Conservation (phyloP, 345 rosid genomes). For the Moricandia arvensis region DNA sequence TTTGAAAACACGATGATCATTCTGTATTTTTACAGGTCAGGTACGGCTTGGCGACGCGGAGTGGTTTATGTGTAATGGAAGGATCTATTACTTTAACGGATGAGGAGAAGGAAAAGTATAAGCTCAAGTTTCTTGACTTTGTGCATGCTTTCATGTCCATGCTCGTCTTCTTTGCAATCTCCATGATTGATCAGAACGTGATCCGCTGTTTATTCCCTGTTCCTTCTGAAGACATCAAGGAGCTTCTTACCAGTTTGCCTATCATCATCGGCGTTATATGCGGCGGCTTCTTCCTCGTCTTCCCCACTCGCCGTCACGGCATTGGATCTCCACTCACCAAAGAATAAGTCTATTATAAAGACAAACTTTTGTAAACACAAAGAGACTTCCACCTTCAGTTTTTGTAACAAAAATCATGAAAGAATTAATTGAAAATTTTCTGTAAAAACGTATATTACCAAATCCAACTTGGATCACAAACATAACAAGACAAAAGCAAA, state of each 20-base stretch:
- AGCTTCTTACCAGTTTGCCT: conserved; percentile 48
- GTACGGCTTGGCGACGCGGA: conserved; percentile 61
- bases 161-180: conserved; percentile 55
- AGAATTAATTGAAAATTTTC: conserved; percentile 2
- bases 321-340: conserved; percentile 58
- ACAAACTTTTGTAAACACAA: conserved; percentile 12
- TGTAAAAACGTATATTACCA: conserved; percentile 6
- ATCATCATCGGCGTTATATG: conserved; percentile 48
- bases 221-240: conserved; percentile 48
- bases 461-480: background rate
- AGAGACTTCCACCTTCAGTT: conserved; percentile 4
- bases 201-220: conserved; percentile 53
- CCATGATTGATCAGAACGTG: conserved; percentile 67
- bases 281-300: conserved; percentile 50
- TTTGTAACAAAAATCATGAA: conserved; percentile 17
- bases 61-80: conserved; percentile 60
- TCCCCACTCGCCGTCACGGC: conserved; percentile 74
- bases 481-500: conserved; percentile 14
- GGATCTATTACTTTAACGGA: conserved; percentile 39
- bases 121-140: conserved; percentile 54
- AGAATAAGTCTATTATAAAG: background rate
- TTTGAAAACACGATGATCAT: background rate
- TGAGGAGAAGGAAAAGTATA: conserved; percentile 44
- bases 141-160: conserved; percentile 58
- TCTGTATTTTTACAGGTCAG: conserved; percentile 28